phyloP scores from a whole-genome alignment of 441 rosid species.

The Mallotus japonicus region DNA sequence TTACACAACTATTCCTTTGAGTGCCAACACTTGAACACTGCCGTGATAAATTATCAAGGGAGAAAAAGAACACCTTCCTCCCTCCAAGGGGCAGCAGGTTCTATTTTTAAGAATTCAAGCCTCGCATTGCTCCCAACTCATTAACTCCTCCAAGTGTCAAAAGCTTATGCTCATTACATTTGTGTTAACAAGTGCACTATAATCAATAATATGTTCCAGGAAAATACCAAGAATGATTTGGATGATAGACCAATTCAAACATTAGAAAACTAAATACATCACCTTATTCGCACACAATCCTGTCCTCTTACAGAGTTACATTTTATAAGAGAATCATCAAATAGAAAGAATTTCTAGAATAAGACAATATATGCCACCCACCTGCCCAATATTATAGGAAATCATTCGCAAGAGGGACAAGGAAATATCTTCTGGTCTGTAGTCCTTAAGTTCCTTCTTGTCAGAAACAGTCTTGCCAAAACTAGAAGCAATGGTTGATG shows the following conservation, averaged over 20 bases:
- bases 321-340: neutral
- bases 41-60: no score
- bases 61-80: no score
- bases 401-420: slow-evolving; percentile 97
- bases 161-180: neutral
- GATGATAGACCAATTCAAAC: neutral
- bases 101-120: neutral
- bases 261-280: neutral
- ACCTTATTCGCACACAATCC: neutral
- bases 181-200: neutral
- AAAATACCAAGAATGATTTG: neutral
- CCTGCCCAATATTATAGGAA: slow-evolving; percentile 98
- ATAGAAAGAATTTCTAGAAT: neutral
- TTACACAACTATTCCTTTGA: no score
- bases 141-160: neutral
- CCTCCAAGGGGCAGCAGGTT: no score
- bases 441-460: slow-evolving; percentile 85
- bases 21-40: no score
- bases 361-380: slow-evolving; percentile 23
- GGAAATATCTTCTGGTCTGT: slow-evolving; percentile 97
- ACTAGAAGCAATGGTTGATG: slow-evolving; percentile 97
- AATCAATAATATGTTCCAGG: neutral
- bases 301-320: no score
- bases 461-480: slow-evolving; percentile 95
- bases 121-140: neutral